These are phyloP conservation scores for Flaveria linearis DNA, from an alignment of 129 eudicot genomes.

Conservation along the genomic window DNA sequence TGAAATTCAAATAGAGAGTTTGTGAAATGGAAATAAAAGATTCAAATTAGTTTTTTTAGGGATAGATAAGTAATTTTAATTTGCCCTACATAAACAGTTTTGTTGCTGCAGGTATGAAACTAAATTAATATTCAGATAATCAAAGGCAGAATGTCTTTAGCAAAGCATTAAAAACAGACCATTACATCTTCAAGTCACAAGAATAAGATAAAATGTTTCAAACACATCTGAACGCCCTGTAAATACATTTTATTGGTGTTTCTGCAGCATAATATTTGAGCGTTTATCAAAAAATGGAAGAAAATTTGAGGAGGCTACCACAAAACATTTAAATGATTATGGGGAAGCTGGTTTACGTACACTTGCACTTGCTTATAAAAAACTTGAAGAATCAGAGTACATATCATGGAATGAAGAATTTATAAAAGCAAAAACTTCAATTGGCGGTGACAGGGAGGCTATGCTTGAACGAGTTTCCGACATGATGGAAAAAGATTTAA, in stretches of 20 bases:
- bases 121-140: background rate
- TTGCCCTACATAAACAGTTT: background rate
- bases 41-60: background rate
- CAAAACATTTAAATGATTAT: slow-evolving; percentile 84
- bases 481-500: slow-evolving; percentile 78
- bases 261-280: slow-evolving; percentile 83
- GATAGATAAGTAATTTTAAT: background rate
- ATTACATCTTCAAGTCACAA: background rate
- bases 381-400: slow-evolving; percentile 73
- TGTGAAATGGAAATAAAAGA: background rate
- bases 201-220: slow-evolving; percentile 1
- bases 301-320: slow-evolving; percentile 67
- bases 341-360: slow-evolving; percentile 96
- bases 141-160: background rate
- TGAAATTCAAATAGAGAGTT: background rate
- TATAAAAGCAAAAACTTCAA: slow-evolving; percentile 76
- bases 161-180: background rate
- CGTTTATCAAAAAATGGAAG: slow-evolving; percentile 80
- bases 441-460: slow-evolving; percentile 80
- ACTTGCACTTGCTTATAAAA: slow-evolving; percentile 83
- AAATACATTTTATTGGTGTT: background rate
- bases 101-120: background rate
- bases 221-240: background rate
- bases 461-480: slow-evolving; percentile 83
- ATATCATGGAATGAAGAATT: slow-evolving; percentile 87